Base-by-base conservation (phyloP, 108 stramenopile species). In the Cylindrotheca fusiformis region DNA sequence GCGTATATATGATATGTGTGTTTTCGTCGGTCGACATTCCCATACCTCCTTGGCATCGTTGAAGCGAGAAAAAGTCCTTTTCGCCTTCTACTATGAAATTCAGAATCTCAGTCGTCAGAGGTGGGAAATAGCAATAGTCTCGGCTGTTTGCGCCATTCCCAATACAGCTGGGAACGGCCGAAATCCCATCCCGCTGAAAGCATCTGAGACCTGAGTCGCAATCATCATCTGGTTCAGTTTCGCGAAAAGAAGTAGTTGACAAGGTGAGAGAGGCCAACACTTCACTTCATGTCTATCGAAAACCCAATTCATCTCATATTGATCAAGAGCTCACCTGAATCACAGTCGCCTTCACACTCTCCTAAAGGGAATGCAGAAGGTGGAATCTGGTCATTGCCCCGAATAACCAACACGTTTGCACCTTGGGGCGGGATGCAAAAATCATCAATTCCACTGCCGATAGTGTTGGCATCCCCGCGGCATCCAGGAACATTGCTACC, bases 401-500 rank as follows among this genome's bases (percentile, higher is more conserved):
- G 10, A 14, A 41, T 41, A 41, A 41, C 36, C 6, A 41, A 14
- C 36, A 14, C 14, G 14, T 41, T 14, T 41, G 6, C 36, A 14
- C 10, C 14, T 41, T 41, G 36, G 14, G 36, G 69, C 25, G 52
- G 41, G n/a, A 63, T 53, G 23, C 74, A 64, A 27, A 62, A 72
- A 30, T 72, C 71, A 19, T 63, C 63, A 14, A 61, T 44, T 2
- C 32, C 33, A 12, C 0, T 14, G 14, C 36, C 36, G 14, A 41
- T 14, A 10, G 6, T 14, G 36, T 41, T 52, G 52, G 41, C 56
- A 32, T 25, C 29, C 12, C 71, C 71, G 20, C 22, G 24, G 47
- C 72, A 73, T 23, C 77, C 73, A 32, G 75, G 75, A 18, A 83
- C 60, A 10, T 59, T 63, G 36, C 10, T 6, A 19, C 22, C 29